phyloP scores from a whole-genome alignment of 2,329 filamentous ascomycete species.

The Sarocladium brachiariae region DNA sequence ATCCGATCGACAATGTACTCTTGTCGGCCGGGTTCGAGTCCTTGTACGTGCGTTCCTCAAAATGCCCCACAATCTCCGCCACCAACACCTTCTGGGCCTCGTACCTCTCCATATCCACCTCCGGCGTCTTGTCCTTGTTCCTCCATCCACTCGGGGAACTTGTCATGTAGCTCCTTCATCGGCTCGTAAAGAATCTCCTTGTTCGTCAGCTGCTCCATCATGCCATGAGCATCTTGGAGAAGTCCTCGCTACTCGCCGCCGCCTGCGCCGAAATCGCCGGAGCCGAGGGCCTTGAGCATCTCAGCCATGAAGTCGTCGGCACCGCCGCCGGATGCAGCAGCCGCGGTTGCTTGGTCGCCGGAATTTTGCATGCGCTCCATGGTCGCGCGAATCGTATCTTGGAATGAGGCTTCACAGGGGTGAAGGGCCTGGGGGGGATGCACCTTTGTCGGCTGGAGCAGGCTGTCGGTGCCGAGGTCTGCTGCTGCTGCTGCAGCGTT shows the following conservation, averaged over 20 bases:
- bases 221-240: constrained; percentile 90
- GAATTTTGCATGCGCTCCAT: constrained; percentile 96
- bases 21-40: constrained; percentile 76
- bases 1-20: constrained; percentile 96
- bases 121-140: constrained; percentile 58
- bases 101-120: constrained; percentile 73
- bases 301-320: constrained; percentile 81
- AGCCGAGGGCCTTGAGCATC: constrained; percentile 74
- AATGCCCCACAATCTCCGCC: constrained; percentile 78
- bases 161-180: constrained; percentile 93
- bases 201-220: constrained; percentile 99
- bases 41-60: constrained; percentile 73
- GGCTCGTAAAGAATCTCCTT: constrained; percentile 98
- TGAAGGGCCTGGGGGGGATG: constrained; percentile 26
- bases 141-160: constrained; percentile 84
- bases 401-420: constrained; percentile 63
- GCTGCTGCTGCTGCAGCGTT: constrained; percentile 39
- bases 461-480: constrained; percentile 5
- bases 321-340: constrained; percentile 54
- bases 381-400: constrained; percentile 85
- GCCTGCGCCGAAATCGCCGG: constrained; percentile 55
- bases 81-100: constrained; percentile 74
- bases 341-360: constrained; percentile 76
- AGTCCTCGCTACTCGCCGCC: constrained; percentile 65
- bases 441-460: constrained; percentile 15